Percentiles rank a stretch among this genome's conserved stretches.
phyloP scores from a whole-genome alignment of 208 protist species.

The Wallacemonas sp. region DNA sequence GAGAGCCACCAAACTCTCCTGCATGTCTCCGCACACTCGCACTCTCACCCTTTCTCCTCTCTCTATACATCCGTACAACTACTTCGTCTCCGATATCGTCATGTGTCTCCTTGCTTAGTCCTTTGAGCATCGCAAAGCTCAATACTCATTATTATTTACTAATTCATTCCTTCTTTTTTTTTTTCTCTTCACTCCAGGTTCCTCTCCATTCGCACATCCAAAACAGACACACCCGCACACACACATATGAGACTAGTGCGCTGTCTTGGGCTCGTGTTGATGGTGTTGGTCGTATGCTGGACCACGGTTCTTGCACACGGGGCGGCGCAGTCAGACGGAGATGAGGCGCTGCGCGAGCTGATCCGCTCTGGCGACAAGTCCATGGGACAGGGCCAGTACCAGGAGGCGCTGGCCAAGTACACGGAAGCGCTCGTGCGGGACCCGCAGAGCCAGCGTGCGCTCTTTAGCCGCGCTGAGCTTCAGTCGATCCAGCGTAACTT shows the following conservation, averaged over 20 bases:
- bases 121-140: too few species aligned
- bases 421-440: slow-evolving; percentile 66
- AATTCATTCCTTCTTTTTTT: too few species aligned
- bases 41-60: too few species aligned
- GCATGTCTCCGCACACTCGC: too few species aligned
- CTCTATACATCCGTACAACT: too few species aligned
- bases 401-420: slow-evolving; percentile 86
- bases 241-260: not conserved
- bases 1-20: too few species aligned
- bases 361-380: slow-evolving; percentile 71
- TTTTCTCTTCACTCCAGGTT: too few species aligned
- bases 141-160: too few species aligned
- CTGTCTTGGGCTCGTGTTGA: not conserved
- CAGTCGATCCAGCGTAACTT: slow-evolving; percentile 64
- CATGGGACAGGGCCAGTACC: slow-evolving; percentile 73
- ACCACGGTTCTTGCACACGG: not conserved
- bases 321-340: slow-evolving; percentile 25
- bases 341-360: slow-evolving; percentile 46
- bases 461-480: slow-evolving; percentile 83
- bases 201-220: too few species aligned
- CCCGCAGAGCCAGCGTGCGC: slow-evolving; percentile 54
- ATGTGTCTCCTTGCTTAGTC: too few species aligned
- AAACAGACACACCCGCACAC: slow-evolving; percentile 16
- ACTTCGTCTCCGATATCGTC: too few species aligned
- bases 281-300: not conserved